Percentiles rank a stretch among this genome's conserved stretches.
Conservation (phyloP, 2,329 filamentous ascomycete species). For the Clonostachys chloroleuca region DNA sequence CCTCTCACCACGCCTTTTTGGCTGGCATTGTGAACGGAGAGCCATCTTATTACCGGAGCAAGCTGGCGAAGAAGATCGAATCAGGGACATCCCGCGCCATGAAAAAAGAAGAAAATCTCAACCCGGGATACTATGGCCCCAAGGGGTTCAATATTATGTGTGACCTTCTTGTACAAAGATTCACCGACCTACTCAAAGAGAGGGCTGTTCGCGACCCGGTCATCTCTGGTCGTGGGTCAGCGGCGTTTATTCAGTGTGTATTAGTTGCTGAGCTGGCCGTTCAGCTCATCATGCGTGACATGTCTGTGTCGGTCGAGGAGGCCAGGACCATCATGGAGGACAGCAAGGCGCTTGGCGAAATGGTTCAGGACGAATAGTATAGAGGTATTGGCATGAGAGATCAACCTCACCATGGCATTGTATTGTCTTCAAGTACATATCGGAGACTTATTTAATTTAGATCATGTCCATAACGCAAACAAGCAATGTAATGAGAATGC, state of each 20-base stretch:
- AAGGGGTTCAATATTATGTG: constrained; percentile 70
- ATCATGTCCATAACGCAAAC: too few relatives aligned
- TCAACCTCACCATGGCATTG: constrained; percentile 10
- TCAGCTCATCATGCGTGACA: constrained; percentile 52
- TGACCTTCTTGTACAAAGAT: constrained; percentile 58
- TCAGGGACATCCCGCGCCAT: constrained; percentile 56
- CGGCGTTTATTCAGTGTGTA: constrained; percentile 68
- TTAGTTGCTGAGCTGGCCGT: constrained; percentile 69
- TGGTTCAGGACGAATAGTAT: constrained; percentile 43
- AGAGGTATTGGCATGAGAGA: constrained; percentile 8
- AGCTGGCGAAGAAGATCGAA: constrained; percentile 49
- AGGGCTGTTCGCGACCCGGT: constrained; percentile 60
- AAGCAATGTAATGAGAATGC: too few relatives aligned
- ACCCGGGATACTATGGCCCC: constrained; percentile 80
- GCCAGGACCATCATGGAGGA: constrained; percentile 56
- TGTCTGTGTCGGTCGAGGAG: constrained; percentile 27
- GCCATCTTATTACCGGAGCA: constrained; percentile 56
- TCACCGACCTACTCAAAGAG: constrained; percentile 56
- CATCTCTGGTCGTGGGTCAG: constrained; percentile 62
- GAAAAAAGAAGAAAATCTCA: constrained; percentile 53
- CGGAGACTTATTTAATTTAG: too few relatives aligned
- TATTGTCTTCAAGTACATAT: background rate
- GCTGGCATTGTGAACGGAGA: constrained; percentile 53
- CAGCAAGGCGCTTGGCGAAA: constrained; percentile 62
- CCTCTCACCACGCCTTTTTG: constrained; percentile 49